These are phyloP conservation scores for Aegilops sharonensis DNA, from an alignment of 176 grass and related monocot genomes.

Conservation along the genomic window DNA sequence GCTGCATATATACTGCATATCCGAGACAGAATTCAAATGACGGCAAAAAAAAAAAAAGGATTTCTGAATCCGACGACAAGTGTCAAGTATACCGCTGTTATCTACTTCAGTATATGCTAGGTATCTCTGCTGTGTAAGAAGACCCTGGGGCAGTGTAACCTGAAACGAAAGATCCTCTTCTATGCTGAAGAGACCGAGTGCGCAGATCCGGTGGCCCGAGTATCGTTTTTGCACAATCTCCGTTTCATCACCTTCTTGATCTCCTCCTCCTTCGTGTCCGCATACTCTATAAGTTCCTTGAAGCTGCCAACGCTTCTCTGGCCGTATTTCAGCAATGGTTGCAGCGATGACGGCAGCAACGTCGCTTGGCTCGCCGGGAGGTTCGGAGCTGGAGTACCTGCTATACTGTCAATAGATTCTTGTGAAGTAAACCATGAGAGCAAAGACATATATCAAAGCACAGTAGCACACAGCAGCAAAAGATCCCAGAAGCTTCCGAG, in stretches of 20 bases:
- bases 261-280: conserved; percentile 59
- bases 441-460: conserved; percentile 47
- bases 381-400: conserved; percentile 31
- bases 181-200: conserved; percentile 22
- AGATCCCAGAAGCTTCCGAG: conserved; percentile 79
- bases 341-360: not conserved
- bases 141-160: conserved; percentile 2
- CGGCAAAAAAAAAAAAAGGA: not conserved
- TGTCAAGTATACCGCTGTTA: conserved; percentile 13
- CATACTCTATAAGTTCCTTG: conserved; percentile 31
- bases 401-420: conserved; percentile 47
- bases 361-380: not conserved
- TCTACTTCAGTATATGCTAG: not conserved
- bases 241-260: conserved; percentile 27
- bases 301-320: not conserved
- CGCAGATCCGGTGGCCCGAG: conserved; percentile 5
- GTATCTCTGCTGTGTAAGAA: not conserved
- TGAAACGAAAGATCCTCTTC: conserved; percentile 2
- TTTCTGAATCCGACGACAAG: not conserved
- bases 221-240: conserved; percentile 57
- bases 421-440: conserved; percentile 51
- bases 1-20: not conserved
- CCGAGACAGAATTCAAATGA: not conserved
- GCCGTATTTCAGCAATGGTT: not conserved
- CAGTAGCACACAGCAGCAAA: conserved; percentile 47